Evolutionary conservation across 129 eudicot species (phyloP).

Genomic region (sunflower (Helianthus annuus)): DNA sequence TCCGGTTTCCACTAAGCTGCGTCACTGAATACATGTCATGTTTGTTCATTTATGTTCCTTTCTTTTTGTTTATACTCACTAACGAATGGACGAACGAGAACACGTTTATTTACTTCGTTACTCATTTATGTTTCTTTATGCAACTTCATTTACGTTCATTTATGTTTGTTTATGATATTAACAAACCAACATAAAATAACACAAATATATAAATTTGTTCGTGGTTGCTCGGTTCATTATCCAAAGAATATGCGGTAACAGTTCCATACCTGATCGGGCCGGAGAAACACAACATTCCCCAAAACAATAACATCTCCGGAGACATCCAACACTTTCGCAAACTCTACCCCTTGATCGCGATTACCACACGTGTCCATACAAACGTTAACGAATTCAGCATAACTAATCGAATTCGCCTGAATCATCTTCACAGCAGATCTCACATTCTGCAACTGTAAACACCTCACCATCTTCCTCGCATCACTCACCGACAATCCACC

Average conservation of each 20-base stretch:
- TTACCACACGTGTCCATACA: conserved; percentile 41
- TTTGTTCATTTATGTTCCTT: too few relatives aligned
- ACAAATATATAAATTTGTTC: too few relatives aligned
- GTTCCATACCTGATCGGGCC: conserved; percentile 58
- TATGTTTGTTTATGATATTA: too few relatives aligned
- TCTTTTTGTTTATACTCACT: too few relatives aligned
- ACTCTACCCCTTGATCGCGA: conserved; percentile 44
- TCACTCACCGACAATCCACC: conserved; percentile 36
- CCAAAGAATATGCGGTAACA: background rate
- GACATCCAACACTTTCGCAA: conserved; percentile 55
- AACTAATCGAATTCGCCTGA: conserved; percentile 36
- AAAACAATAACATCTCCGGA: conserved; percentile 63
- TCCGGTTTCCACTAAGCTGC: too few relatives aligned
- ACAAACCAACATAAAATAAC: too few relatives aligned
- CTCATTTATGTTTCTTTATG: too few relatives aligned
- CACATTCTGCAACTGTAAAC: conserved; percentile 48
- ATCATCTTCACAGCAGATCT: conserved; percentile 35
- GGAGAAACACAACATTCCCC: conserved; percentile 59
- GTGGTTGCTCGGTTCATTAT: too few relatives aligned
- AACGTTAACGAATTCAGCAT: conserved; percentile 41
- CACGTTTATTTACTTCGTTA: too few relatives aligned
- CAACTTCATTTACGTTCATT: too few relatives aligned
- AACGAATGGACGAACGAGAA: too few relatives aligned
- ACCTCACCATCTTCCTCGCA: conserved; percentile 42
- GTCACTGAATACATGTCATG: too few relatives aligned